These are phyloP conservation scores for Mycena belliarum DNA, from an alignment of 768 basidiomycete species.

Conservation along the genomic window DNA sequence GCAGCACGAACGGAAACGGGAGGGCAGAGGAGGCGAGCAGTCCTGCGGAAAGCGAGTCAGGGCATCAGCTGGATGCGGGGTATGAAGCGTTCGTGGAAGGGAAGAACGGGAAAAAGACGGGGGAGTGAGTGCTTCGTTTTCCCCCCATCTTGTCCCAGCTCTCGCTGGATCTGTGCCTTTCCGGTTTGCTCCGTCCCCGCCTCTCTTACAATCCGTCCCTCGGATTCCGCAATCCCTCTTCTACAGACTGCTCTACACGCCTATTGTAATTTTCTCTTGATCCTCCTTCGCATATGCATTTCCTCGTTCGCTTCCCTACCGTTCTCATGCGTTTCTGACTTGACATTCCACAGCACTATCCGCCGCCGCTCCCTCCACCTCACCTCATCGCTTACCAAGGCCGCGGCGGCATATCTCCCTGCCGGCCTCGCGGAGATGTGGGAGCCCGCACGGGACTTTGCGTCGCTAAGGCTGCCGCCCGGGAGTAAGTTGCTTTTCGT, in stretches of 20 bases:
- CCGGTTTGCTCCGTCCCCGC: too few species aligned
- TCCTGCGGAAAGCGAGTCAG: conserved; percentile 44
- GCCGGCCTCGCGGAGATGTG: conserved; percentile 90
- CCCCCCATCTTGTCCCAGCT: too few species aligned
- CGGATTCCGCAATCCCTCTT: too few species aligned
- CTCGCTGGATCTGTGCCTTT: too few species aligned
- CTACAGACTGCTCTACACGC: too few species aligned
- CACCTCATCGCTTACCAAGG: conserved; percentile 73
- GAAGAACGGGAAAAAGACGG: conserved; percentile 65
- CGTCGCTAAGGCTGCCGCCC: conserved; percentile 85
- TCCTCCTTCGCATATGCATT: too few species aligned
- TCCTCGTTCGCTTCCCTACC: too few species aligned
- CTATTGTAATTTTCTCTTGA: too few species aligned
- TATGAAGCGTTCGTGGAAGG: conserved; percentile 85
- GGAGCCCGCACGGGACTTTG: conserved; percentile 96
- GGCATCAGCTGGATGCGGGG: conserved; percentile 56
- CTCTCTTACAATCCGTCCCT: too few species aligned
- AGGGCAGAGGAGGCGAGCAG: conserved; percentile 32
- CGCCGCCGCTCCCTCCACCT: conserved; percentile 73
- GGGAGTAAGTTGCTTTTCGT: not conserved
- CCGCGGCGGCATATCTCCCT: conserved; percentile 79
- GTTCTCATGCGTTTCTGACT: too few species aligned
- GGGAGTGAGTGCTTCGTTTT: conserved; percentile 20
- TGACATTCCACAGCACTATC: conserved; percentile 42
- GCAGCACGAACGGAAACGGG: not conserved